phyloP scores from a whole-genome alignment of 106 monocot genomes.

The Acanthochlamys bracteata region DNA sequence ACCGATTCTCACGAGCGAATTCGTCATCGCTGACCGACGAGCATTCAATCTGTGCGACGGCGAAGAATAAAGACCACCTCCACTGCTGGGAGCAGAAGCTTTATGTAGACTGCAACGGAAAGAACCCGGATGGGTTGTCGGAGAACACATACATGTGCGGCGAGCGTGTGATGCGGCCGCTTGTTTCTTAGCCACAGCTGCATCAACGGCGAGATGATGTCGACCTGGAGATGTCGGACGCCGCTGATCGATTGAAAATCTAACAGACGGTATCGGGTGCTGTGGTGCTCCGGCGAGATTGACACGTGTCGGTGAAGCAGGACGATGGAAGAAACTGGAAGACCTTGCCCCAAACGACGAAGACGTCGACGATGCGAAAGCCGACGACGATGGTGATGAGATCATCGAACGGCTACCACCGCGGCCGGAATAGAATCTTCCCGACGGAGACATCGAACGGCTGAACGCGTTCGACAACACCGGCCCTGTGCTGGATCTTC shows the following conservation, averaged over 20 bases:
- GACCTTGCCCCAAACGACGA: slow-evolving; percentile 8
- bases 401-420: neutral
- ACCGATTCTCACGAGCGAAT: slow-evolving; percentile 79
- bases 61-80: slow-evolving; percentile 7
- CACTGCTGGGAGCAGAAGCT: slow-evolving; percentile 5
- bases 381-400: slow-evolving; percentile 2
- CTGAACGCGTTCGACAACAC: slow-evolving; percentile 19
- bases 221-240: slow-evolving; percentile 31
- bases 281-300: slow-evolving; percentile 25
- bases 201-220: slow-evolving; percentile 16
- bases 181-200: neutral
- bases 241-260: slow-evolving; percentile 33
- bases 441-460: slow-evolving; percentile 27
- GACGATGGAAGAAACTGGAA: slow-evolving; percentile 20
- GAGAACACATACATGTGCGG: slow-evolving; percentile 74
- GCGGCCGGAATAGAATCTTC: slow-evolving; percentile 10
- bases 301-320: slow-evolving; percentile 58
- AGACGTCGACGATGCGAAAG: slow-evolving; percentile 14
- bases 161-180: slow-evolving; percentile 6
- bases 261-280: slow-evolving; percentile 23
- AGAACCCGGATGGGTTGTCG: slow-evolving; percentile 86
- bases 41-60: slow-evolving; percentile 53
- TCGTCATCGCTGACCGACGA: slow-evolving; percentile 77
- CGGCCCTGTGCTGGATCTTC: slow-evolving; percentile 31
- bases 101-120: slow-evolving; percentile 87